Conservation (phyloP, 257 asterid genomes). For the Osmanthus fragrans region DNA sequence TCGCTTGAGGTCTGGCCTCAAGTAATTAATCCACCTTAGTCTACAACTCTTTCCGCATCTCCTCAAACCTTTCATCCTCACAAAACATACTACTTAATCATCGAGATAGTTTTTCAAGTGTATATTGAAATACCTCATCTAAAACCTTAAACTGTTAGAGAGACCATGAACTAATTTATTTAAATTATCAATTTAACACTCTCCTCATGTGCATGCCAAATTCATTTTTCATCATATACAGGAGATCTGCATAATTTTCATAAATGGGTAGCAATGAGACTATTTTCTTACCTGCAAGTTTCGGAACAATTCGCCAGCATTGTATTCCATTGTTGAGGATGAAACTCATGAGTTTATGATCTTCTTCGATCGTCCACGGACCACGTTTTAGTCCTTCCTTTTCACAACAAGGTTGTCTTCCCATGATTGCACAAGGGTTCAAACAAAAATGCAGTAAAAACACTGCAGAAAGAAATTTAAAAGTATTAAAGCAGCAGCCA, state of each 20-base stretch:
- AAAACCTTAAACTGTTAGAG: no score
- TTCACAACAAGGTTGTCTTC: conserved; percentile 89
- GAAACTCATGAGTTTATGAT: conserved; percentile 74
- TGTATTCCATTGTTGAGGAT: conserved; percentile 84
- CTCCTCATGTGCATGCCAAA: no score
- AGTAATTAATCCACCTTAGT: conserved; percentile 82
- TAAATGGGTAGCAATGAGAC: no score
- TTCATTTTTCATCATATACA: no score
- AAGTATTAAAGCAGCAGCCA: conserved; percentile 16
- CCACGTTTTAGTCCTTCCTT: no score
- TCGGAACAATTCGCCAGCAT: conserved; percentile 84
- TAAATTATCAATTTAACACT: no score
- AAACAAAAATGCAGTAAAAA: background rate
- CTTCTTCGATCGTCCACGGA: conserved; percentile 39
- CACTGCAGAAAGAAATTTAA: no score
- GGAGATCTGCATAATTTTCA: no score
- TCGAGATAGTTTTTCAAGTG: no score
- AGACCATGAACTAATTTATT: no score
- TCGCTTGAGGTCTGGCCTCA: conserved; percentile 84
- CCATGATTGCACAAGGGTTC: conserved; percentile 39
- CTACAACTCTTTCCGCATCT: conserved; percentile 89
- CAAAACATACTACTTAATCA: background rate
- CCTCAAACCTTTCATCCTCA: conserved; percentile 46
- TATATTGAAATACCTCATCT: background rate
- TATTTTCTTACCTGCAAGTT: conserved; percentile 58